Conservation (phyloP, 352 stramenopile genomes). For the Phytopythium boreale region DNA sequence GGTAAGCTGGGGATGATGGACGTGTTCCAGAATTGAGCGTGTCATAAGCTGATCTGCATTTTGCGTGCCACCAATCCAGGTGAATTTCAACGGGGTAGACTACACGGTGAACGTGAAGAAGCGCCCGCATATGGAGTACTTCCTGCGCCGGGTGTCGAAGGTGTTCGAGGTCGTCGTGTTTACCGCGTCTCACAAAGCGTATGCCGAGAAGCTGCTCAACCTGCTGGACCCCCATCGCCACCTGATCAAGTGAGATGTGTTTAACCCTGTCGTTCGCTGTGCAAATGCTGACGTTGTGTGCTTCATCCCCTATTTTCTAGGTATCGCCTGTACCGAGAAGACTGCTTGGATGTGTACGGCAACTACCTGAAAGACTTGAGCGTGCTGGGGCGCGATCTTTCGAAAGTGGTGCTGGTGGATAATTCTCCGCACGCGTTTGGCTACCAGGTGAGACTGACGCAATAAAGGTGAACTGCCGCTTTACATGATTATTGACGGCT, state of each 20-base stretch:
- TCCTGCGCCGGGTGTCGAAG: slow-evolving; percentile 89
- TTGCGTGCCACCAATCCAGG: slow-evolving; percentile 24
- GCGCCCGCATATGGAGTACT: slow-evolving; percentile 94
- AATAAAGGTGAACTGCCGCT: too few relatives aligned
- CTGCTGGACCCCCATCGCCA: slow-evolving; percentile 93
- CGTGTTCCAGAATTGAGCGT: background rate
- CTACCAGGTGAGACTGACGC: slow-evolving; percentile 84
- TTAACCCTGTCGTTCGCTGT: background rate
- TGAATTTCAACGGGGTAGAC: slow-evolving; percentile 93
- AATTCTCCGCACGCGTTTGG: slow-evolving; percentile 98
- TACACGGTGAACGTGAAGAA: slow-evolving; percentile 97
- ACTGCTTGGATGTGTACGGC: slow-evolving; percentile 95
- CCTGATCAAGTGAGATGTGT: slow-evolving; percentile 75
- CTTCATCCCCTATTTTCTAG: slow-evolving; percentile 33
- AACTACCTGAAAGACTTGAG: slow-evolving; percentile 99
- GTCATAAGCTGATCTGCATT: background rate
- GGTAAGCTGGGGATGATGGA: slow-evolving; percentile 35
- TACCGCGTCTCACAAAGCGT: slow-evolving; percentile 94
- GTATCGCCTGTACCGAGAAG: slow-evolving; percentile 94
- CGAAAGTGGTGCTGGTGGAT: slow-evolving; percentile 93
- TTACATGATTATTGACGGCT: background rate
- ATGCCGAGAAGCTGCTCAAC: slow-evolving; percentile 97
- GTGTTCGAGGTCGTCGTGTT: slow-evolving; percentile 99
- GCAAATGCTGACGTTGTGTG: background rate
- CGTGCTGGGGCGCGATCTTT: slow-evolving; percentile 93